Percentiles rank a stretch among this genome's conserved stretches.
phyloP scores from a whole-genome alignment of 2,329 filamentous ascomycete species.

The Mycosphaerella arachidis region DNA sequence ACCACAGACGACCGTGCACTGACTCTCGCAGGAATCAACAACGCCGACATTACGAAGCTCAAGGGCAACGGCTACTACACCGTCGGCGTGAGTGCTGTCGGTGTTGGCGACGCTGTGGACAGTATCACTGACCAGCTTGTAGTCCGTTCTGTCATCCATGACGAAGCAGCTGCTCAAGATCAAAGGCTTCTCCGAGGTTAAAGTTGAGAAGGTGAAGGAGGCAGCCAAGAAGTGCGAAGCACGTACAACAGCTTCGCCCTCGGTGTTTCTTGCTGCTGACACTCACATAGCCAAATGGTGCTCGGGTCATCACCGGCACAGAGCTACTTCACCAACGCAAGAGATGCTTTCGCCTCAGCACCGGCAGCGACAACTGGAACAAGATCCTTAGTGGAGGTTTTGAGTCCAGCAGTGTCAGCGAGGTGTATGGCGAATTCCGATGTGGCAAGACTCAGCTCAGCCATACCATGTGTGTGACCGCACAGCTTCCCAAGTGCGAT shows the following conservation, averaged over 20 bases:
- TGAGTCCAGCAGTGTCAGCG: constrained; percentile 66
- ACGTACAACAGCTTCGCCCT: constrained; percentile 15
- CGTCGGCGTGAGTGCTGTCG: constrained; percentile 49
- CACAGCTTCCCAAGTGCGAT: constrained; percentile 52
- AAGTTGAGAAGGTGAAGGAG: constrained; percentile 68
- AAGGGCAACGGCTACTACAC: constrained; percentile 61
- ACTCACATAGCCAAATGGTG: constrained; percentile 49
- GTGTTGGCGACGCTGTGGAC: not conserved
- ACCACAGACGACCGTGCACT: not conserved
- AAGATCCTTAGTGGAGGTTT: constrained; percentile 60
- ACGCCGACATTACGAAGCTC: constrained; percentile 61
- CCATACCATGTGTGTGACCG: constrained; percentile 64
- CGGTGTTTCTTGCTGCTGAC: constrained; percentile 8
- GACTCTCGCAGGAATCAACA: constrained; percentile 51
- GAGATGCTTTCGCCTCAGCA: constrained; percentile 61
- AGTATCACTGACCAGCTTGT: not conserved
- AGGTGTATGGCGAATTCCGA: constrained; percentile 58
- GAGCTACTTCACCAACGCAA: constrained; percentile 61
- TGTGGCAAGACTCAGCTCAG: constrained; percentile 68
- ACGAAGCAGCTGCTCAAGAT: constrained; percentile 60
- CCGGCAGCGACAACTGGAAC: constrained; percentile 66
- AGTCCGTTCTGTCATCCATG: constrained; percentile 59
- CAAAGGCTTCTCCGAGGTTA: constrained; percentile 66
- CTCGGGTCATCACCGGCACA: constrained; percentile 61
- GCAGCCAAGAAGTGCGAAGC: constrained; percentile 59